These are phyloP conservation scores for Pisolithus marmoratus DNA, from an alignment of 768 basidiomycete genomes.

Conservation along the genomic window DNA sequence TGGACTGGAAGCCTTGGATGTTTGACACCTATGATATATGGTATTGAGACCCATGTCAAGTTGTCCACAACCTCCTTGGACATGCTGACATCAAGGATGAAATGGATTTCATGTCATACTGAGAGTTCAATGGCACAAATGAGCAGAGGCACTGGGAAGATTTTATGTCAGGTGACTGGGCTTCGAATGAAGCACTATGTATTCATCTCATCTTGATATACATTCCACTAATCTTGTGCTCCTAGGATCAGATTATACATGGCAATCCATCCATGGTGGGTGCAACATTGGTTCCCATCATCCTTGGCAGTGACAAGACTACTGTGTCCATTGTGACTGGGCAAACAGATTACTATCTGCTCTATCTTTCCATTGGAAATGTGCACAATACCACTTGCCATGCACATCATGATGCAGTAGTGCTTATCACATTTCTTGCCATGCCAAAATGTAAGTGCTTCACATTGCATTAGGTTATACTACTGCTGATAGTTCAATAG, in stretches of 20 bases:
- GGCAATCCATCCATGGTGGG: constrained; percentile 20
- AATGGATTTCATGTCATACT: constrained; percentile 15
- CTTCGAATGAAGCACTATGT: constrained; percentile 10
- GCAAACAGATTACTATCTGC: constrained; percentile 5
- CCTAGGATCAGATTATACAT: constrained; percentile 1
- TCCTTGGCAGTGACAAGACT: constrained; percentile 7
- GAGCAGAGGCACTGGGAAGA: constrained; percentile 1
- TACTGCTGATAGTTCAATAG: neutral
- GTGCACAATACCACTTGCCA: constrained; percentile 1
- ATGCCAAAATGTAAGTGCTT: constrained; percentile 24
- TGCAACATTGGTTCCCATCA: constrained; percentile 9
- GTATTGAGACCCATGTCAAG: no score
- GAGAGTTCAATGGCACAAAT: constrained; percentile 1
- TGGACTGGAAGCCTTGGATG: no score
- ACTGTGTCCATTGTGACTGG: constrained; percentile 6
- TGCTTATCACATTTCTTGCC: constrained; percentile 24
- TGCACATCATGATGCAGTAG: constrained; percentile 4
- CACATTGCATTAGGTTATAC: neutral
- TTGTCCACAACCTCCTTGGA: constrained; percentile 3
- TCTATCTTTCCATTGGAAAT: constrained; percentile 10
- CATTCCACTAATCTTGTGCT: neutral
- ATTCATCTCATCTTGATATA: neutral
- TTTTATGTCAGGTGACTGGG: constrained; percentile 12
- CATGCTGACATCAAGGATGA: constrained; percentile 17
- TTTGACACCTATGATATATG: no score